Conservation (phyloP, 495 filamentous ascomycete species). For the Penicillium canescens region DNA sequence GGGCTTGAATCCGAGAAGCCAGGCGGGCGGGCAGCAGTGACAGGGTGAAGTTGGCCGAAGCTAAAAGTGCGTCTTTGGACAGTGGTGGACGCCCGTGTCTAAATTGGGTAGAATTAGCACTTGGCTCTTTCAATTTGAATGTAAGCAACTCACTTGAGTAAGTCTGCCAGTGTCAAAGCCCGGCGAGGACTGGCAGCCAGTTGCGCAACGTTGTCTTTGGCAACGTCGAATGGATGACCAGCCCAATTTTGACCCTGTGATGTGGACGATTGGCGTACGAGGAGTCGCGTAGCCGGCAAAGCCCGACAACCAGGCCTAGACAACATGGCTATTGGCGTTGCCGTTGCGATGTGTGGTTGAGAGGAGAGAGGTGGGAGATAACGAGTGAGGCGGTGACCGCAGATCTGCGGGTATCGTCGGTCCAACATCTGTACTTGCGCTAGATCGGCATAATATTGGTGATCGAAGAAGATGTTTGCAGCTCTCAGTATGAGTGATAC, state of each 20-base stretch:
- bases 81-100: slow-evolving; percentile 92
- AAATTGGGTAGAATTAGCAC: slow-evolving; percentile 1
- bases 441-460: not conserved
- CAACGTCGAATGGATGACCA: slow-evolving; percentile 36
- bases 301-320: not conserved
- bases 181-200: slow-evolving; percentile 79
- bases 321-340: slow-evolving; percentile 8
- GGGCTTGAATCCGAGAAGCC: slow-evolving; percentile 86
- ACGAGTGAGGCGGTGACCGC: slow-evolving; percentile 5
- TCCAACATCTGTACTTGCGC: not conserved
- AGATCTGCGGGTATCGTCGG: slow-evolving; percentile 14
- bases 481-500: too few relatives aligned
- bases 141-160: slow-evolving; percentile 67
- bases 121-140: not conserved
- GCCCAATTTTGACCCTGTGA: slow-evolving; percentile 18
- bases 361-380: slow-evolving; percentile 7
- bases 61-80: slow-evolving; percentile 72
- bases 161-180: slow-evolving; percentile 78
- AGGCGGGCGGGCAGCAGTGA: slow-evolving; percentile 90
- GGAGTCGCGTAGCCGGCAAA: not conserved
- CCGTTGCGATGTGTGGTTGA: slow-evolving; percentile 7
- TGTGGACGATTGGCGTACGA: slow-evolving; percentile 18
- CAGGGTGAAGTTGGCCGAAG: slow-evolving; percentile 92
- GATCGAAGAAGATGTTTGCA: too few relatives aligned
- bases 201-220: slow-evolving; percentile 71